Evolutionary conservation across 2,329 filamentous ascomycete species (phyloP), one percentile per base, ranked within the genome.

Genomic region (Fusarium sp.): DNA sequence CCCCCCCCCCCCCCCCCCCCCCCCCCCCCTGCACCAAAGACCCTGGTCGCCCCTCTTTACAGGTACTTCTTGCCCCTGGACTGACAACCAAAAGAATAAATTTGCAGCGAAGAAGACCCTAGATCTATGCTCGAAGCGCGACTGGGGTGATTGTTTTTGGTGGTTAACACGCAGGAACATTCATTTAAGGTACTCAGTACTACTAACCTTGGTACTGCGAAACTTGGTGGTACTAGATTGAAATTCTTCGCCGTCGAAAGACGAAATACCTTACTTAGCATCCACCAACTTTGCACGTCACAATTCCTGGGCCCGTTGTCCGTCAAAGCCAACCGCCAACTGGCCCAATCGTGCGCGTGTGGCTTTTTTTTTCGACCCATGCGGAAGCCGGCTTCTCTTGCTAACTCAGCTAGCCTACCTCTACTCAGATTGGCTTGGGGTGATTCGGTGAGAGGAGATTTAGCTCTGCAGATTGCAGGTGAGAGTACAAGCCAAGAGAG

Each of bases 11-110:
- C n/a, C n/a, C n/a, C n/a, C n/a, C n/a, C n/a, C n/a, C n/a, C n/a
- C n/a, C n/a, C 54, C 46, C 74, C 73, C 74, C 74, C 74, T 76
- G 74, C 74, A 70, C 76, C n/a, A 41, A 50, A 55, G 18, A 75
- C 52, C 74, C 74, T 58, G 64, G 74, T 67, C 65, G 57, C 50
- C 60, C 55, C 69, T 70, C 70, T 56, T 59, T 55, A 58, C 56
- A 55, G 61, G 32, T 60, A 52, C 60, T 59, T 63, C 56, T 35
- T 53, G 27, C 60, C 63, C 53, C 63, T 54, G 59, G 37, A 50
- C 32, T 50, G 64, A 38, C 32, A 54, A 37, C 40, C 38, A 23
- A 32, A 57, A 50, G 40, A 27, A 56, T 26, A 45, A 52, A 57
- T 41, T 59, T 61, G 44, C 44, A 54, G 46, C 61, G 54, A 70